These are phyloP conservation scores for Ascochyta koolunga DNA, from an alignment of 2,329 filamentous ascomycete species.

Conservation along the genomic window DNA sequence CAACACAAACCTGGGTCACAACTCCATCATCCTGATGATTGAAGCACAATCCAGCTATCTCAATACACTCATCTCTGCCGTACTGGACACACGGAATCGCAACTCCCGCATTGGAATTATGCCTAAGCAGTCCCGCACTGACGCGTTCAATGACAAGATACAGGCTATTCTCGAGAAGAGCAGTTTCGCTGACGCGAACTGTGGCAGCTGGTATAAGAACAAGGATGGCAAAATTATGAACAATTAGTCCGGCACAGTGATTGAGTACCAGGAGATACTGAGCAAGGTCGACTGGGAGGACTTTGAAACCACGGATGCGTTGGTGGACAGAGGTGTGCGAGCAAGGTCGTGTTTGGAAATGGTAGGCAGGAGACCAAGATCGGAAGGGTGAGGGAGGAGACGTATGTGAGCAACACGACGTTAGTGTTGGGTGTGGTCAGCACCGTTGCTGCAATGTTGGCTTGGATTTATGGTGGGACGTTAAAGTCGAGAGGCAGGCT, in stretches of 20 bases:
- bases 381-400: slow-evolving; percentile 55
- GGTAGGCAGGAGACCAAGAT: slow-evolving; percentile 46
- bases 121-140: slow-evolving; percentile 51
- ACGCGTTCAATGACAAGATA: slow-evolving; percentile 55
- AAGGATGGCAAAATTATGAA: slow-evolving; percentile 61
- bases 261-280: slow-evolving; percentile 61
- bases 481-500: slow-evolving; percentile 19
- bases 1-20: slow-evolving; percentile 62
- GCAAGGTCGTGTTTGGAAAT: slow-evolving; percentile 39
- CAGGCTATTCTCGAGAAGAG: slow-evolving; percentile 53
- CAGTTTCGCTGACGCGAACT: slow-evolving; percentile 61
- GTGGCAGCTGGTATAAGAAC: slow-evolving; percentile 64
- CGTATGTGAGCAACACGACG: slow-evolving; percentile 47
- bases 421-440: slow-evolving; percentile 47
- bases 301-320: slow-evolving; percentile 42
- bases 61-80: slow-evolving; percentile 55
- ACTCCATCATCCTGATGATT: slow-evolving; percentile 67
- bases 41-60: slow-evolving; percentile 64
- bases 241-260: slow-evolving; percentile 61
- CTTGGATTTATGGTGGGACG: slow-evolving; percentile 25
- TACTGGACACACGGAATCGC: slow-evolving; percentile 53
- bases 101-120: slow-evolving; percentile 53
- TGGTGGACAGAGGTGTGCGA: slow-evolving; percentile 29
- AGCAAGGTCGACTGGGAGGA: slow-evolving; percentile 54
- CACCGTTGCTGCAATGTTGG: slow-evolving; percentile 43